Evolutionary conservation across 306 rosid genomes (phyloP).

Genomic region (Dryas drummondii): DNA sequence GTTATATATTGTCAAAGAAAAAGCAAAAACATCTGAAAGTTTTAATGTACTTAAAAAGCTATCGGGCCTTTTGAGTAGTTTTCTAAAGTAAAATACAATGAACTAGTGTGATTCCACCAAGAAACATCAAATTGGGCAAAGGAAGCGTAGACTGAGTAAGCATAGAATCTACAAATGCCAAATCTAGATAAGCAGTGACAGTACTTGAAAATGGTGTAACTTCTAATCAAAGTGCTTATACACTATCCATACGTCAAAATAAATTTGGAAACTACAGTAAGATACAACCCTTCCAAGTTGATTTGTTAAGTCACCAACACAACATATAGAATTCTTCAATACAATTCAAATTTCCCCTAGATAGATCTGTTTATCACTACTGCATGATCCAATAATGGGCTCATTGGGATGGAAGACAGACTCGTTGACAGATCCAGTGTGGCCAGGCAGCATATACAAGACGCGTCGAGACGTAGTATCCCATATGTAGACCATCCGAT

Average conservation of each 20-base stretch:
- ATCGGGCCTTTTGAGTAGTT: too few species aligned
- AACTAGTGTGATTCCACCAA: too few species aligned
- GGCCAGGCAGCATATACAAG: slow-evolving; percentile 94
- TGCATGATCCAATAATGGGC: slow-evolving; percentile 79
- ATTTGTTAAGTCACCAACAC: not conserved
- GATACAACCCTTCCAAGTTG: not conserved
- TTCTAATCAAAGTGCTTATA: not conserved
- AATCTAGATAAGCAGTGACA: not conserved
- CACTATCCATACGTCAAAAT: not conserved
- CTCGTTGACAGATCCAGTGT: slow-evolving; percentile 83
- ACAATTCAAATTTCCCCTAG: slow-evolving; percentile 75
- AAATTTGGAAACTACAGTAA: not conserved
- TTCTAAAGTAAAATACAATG: too few species aligned
- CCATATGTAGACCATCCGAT: slow-evolving; percentile 89
- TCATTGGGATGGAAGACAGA: slow-evolving; percentile 76
- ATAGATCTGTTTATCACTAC: slow-evolving; percentile 87
- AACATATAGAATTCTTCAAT: not conserved
- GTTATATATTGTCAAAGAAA: too few species aligned
- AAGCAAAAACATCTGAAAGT: too few species aligned
- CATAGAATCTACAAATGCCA: not conserved
- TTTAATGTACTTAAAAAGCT: too few species aligned
- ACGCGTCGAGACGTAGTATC: slow-evolving; percentile 87
- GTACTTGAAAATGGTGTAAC: not conserved
- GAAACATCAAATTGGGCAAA: not conserved
- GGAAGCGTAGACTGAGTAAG: not conserved